Evolutionary conservation across 768 basidiomycete genomes (phyloP), one percentile per base, ranked within the genome.

Genomic region (Austroboletus eburneus): DNA sequence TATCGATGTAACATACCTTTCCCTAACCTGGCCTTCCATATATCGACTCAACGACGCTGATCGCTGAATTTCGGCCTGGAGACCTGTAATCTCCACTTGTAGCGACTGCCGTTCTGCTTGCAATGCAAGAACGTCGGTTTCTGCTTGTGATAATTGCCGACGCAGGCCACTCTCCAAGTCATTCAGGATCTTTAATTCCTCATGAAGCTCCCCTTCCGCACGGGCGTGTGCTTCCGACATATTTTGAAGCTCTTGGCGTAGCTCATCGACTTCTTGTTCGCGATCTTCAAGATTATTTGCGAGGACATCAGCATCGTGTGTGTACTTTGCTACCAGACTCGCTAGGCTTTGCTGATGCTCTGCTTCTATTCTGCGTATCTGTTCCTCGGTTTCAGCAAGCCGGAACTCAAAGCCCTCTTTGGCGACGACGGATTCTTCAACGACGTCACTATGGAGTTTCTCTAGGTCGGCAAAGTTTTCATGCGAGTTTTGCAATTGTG

Each of bases 41-140:
- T 76, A 80, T 47, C 81, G 76, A 32, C 70, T 71, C 46, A 85
- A 64, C 6, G 87, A 86, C 38, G 76, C 68, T 9, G 72, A 73
- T 30, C 81, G 78, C 62, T 88, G 84, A 12, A 79, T 62, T 56
- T 88, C 83, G 3, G 85, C 82, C 49, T 78, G 77, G 22, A 87
- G 66, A 13, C 68, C 65, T 0, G 83, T 86, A 38, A 74, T 72
- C 53, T 81, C 71, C 39, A 73, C 70, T 49, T 86, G 80, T 14
- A 84, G 63, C 9, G 59, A 42, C 1, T 61, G 64, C 51, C 74
- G 80, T 65, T 87, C 83, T 37, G 74, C 70, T 49, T 77, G 74
- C 17, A 73, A 45, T 4, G 57, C 37, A 27, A 69, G 63, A 21
- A 73, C 49, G 13, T 71, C 67, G 1, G 46, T 46, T 38, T 71